Percentiles rank a stretch among this genome's conserved stretches.
Conservation (phyloP, 805 yeast genomes). For the Ogataea salicorniae region DNA sequence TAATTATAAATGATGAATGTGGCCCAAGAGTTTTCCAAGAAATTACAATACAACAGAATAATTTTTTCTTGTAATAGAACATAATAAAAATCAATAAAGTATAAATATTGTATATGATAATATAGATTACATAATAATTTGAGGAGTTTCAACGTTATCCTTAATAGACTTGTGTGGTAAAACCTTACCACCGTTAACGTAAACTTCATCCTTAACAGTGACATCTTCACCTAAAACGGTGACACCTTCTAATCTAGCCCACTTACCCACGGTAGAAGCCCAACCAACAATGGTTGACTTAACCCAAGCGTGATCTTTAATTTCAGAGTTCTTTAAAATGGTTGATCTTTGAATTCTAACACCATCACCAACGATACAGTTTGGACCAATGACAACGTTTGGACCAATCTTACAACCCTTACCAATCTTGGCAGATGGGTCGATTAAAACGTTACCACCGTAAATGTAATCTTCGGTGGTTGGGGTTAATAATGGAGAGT, state of each 20-base stretch:
- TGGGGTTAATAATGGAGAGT: slow-evolving; percentile 61
- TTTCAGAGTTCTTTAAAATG: slow-evolving; percentile 80
- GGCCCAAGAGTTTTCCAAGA: too few relatives aligned
- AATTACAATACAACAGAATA: too few relatives aligned
- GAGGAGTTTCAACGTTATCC: slow-evolving; percentile 93
- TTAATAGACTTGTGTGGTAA: slow-evolving; percentile 97
- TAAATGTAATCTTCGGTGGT: slow-evolving; percentile 63
- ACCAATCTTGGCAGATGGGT: slow-evolving; percentile 91
- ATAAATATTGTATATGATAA: too few relatives aligned
- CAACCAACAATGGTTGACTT: slow-evolving; percentile 98
- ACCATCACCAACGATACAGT: slow-evolving; percentile 94
- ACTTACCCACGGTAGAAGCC: slow-evolving; percentile 96
- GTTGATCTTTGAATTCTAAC: slow-evolving; percentile 97
- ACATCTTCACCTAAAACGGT: slow-evolving; percentile 99
- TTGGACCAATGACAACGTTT: slow-evolving; percentile 95
- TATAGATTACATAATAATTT: slow-evolving; percentile 82
- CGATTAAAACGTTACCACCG: slow-evolving; percentile 91
- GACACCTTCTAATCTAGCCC: slow-evolving; percentile 98
- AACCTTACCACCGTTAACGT: slow-evolving; percentile 98
- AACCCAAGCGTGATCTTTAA: slow-evolving; percentile 97
- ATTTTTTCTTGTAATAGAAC: too few relatives aligned
- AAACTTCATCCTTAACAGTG: slow-evolving; percentile 95
- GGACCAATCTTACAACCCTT: slow-evolving; percentile 96
- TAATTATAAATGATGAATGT: too few relatives aligned
- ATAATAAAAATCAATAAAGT: too few relatives aligned